These are phyloP conservation scores for Trypanosoma melophagium DNA, from an alignment of 208 protist genomes.

Conservation along the genomic window DNA sequence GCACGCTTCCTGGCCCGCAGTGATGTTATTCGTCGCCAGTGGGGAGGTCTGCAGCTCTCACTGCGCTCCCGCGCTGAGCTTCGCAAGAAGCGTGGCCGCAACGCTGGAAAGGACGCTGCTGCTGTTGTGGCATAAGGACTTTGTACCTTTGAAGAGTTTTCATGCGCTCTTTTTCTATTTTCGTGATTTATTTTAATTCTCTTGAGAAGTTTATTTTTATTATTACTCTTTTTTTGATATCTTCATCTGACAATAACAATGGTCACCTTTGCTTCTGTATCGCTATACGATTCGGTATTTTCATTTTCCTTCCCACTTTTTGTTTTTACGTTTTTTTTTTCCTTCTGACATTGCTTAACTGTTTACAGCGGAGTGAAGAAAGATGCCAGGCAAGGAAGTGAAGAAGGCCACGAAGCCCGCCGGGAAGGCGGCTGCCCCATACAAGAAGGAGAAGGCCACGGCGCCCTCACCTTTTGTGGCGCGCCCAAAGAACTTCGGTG, in stretches of 20 bases:
- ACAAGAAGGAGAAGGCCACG: constrained; percentile 65
- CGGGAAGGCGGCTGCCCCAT: constrained; percentile 56
- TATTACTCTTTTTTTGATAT: background rate
- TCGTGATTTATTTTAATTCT: constrained; percentile 24
- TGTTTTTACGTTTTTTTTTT: constrained; percentile 1
- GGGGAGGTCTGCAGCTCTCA: constrained; percentile 93
- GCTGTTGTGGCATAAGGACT: constrained; percentile 13
- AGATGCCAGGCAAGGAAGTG: constrained; percentile 81
- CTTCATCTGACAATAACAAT: background rate
- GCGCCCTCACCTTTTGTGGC: constrained; percentile 66
- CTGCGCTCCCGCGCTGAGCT: constrained; percentile 78
- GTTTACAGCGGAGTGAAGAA: constrained; percentile 10
- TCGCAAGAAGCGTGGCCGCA: constrained; percentile 81
- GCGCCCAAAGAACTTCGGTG: constrained; percentile 89
- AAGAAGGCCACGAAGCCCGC: constrained; percentile 64
- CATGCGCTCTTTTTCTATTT: constrained; percentile 14
- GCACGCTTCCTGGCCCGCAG: constrained; percentile 94
- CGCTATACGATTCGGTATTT: background rate
- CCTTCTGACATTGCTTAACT: constrained; percentile 1
- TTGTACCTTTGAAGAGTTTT: background rate
- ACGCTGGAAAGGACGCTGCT: constrained; percentile 54
- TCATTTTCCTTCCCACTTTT: background rate
- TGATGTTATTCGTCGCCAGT: constrained; percentile 89
- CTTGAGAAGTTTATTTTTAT: background rate
- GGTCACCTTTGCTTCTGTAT: background rate